Base-by-base conservation (phyloP, 2,329 filamentous ascomycete genomes). In the Erysiphe neolycopersici region DNA sequence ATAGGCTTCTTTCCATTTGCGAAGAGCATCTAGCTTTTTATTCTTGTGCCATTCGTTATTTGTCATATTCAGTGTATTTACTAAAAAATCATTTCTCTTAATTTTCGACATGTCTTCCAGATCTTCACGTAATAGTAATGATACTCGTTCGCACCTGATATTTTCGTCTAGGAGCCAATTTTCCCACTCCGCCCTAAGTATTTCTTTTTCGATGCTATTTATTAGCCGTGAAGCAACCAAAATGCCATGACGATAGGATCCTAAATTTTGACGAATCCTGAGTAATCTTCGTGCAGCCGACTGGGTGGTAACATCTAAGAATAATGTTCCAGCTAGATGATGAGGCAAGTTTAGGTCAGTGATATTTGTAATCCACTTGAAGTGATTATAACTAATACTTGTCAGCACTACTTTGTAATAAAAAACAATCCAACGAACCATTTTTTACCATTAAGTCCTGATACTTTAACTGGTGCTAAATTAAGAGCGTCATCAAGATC, bases 201-300 rank as follows among this genome's bases (percentile, higher is more conserved):
- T 76, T 58, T 94, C 84, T 46, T 71, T 69, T 64, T 95, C 89
- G 26, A 95, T 74, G 45, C 70, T 77, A 60, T 95, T 94, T 47
- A 95, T 76, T 2, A 94, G 72, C 4, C 85, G 74, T 64, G 95
- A 74, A 5, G 85, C 84, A 5, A 98, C 85, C 2, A 95, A 63
- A 17, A 98, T 65, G 55, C 95, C 84, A 58, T 98, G 83, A 2
- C 89, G 70, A 57, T 94, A 89, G 2, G 72, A 65, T 0, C 80
- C 87, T 0, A 98, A 70, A 19, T 77, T 71, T 59, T 92, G 80
- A 10, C 87, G 71, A n/a, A 83, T 82, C 35, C 76, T 72, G 42
- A 79, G 73, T 30, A 95, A 66, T 17, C 80, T 71, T 10, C 61
- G 59, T 1, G 74, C 70, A 8, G 70, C 68, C 10, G 67, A 62